Conservation (phyloP, 2,329 filamentous ascomycete species). For the Penicillium sp. region DNA sequence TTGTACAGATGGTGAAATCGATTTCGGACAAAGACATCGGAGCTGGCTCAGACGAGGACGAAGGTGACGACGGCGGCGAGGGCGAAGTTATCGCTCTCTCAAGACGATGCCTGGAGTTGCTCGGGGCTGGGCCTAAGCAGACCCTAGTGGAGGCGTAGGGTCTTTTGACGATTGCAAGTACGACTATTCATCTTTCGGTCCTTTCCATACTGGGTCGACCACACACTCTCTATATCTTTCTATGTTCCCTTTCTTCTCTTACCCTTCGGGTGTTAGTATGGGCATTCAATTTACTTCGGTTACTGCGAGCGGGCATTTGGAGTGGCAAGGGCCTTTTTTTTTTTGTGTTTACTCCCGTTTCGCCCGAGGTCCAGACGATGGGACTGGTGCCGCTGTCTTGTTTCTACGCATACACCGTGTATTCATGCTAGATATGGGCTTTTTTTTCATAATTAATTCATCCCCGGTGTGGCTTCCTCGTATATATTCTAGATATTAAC, state of each 20-base stretch:
- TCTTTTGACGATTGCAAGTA: neutral
- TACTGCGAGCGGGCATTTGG: conserved; percentile 40
- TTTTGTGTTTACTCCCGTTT: conserved; percentile 19
- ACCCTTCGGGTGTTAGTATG: conserved; percentile 33
- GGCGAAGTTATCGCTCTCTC: conserved; percentile 91
- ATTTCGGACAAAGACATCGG: conserved; percentile 91
- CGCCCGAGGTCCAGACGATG: conserved; percentile 23
- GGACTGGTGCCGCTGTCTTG: conserved; percentile 25
- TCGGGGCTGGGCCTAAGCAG: conserved; percentile 76
- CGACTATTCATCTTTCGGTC: conserved; percentile 19
- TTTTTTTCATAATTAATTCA: conserved; percentile 25
- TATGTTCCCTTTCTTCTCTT: conserved; percentile 20
- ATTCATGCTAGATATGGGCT: conserved; percentile 33
- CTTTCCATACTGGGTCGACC: conserved; percentile 15
- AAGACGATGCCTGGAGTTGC: conserved; percentile 82
- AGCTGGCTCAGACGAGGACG: conserved; percentile 66
- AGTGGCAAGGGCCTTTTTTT: conserved; percentile 29
- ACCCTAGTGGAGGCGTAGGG: conserved; percentile 76
- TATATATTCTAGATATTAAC: conserved; percentile 15
- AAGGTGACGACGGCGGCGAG: conserved; percentile 86
- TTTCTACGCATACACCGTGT: conserved; percentile 34
- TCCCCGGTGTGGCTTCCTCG: neutral
- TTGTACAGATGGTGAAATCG: conserved; percentile 86
- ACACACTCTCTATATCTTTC: conserved; percentile 12
- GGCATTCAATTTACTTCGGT: conserved; percentile 35